Base-by-base conservation (phyloP, 148 eudicot species). In the Rhododendron simsii region DNA sequence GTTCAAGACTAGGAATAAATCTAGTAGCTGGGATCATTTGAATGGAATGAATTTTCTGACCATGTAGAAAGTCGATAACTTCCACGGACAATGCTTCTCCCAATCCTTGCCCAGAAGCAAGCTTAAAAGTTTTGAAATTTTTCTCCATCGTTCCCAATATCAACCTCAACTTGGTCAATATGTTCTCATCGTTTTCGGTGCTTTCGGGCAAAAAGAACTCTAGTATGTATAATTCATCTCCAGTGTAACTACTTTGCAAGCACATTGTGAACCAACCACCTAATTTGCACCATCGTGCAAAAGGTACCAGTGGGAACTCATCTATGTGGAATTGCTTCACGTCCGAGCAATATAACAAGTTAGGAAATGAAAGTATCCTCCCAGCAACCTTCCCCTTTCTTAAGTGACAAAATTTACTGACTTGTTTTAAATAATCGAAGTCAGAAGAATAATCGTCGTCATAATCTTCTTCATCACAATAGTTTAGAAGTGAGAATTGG, bases 201-300 rank as follows among this genome's bases (percentile, higher is more conserved):
- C 13, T 63, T n/a, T 0, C 0, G 0, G 11, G 71, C 2, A 63
- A 63, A n/a, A 63, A 63, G 13, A 63, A 23, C 12, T 63, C 71
- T 9, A 63, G 28, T 0, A n/a, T 30, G 1, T 23, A 63, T 7
- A 9, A n/a, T 63, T 63, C 13, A 23, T 63, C 28, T 10, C 30
- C 13, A 63, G 13, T 63, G n/a, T 39, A 33, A 16, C 41, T 21
- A 75, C 88, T 65, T 10, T n/a, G 61, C 74, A 87, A 47, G 53
- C 88, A 85, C 35, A 88, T 80, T 26, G 89, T 87, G 37, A 90
- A 87, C n/a, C 71, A 61, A 21, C 87, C 74, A 28, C 41, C n/a
- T 1, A 89, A 4, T n/a, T 73, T 23, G 59, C 41, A 86, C 35
- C 11, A 0, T 18, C 84, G 88, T 0, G 89, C 89, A 84, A 71